These are phyloP conservation scores for Salvia splendens DNA, from an alignment of 257 asterid genomes.

Conservation along the genomic window DNA sequence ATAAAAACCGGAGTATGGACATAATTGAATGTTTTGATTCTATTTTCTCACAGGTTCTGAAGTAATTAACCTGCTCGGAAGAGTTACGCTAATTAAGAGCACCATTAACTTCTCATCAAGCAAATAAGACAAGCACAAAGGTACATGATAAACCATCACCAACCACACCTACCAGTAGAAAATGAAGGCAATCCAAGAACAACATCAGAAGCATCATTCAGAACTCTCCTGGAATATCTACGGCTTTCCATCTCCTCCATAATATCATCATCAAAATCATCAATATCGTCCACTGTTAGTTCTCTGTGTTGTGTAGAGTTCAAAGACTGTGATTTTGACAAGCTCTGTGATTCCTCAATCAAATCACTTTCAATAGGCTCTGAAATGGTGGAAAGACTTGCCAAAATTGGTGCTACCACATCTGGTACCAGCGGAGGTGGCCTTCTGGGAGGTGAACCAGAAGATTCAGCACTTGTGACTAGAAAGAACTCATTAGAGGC, in stretches of 20 bases:
- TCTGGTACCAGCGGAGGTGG: constrained; percentile 68
- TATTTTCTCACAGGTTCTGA: constrained; percentile 21
- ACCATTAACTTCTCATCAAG: constrained; percentile 2
- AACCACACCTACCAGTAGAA: constrained; percentile 63
- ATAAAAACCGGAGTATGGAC: constrained; percentile 24
- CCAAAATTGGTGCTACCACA: constrained; percentile 55
- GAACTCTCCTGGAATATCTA: constrained; percentile 89
- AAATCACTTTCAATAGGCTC: constrained; percentile 66
- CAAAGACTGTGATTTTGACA: constrained; percentile 68
- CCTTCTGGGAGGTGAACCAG: constrained; percentile 94
- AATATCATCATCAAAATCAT: constrained; percentile 75
- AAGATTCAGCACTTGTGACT: constrained; percentile 69
- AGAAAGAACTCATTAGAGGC: constrained; percentile 78
- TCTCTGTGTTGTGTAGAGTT: constrained; percentile 63
- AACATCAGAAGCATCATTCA: constrained; percentile 91
- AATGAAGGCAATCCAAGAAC: constrained; percentile 77
- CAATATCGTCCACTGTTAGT: constrained; percentile 90
- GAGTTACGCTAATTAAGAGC: constrained; percentile 9
- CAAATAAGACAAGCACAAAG: constrained; percentile 10
- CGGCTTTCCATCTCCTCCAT: constrained; percentile 68
- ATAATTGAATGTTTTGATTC: constrained; percentile 14
- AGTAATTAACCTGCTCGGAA: constrained; percentile 3
- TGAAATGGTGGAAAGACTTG: constrained; percentile 52
- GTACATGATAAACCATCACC: constrained; percentile 19
- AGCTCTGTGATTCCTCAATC: constrained; percentile 56